Percentiles rank a stretch among this genome's conserved stretches.
phyloP scores from a whole-genome alignment of 2,329 filamentous ascomycete species.

The Ophiostoma pallidulum region DNA sequence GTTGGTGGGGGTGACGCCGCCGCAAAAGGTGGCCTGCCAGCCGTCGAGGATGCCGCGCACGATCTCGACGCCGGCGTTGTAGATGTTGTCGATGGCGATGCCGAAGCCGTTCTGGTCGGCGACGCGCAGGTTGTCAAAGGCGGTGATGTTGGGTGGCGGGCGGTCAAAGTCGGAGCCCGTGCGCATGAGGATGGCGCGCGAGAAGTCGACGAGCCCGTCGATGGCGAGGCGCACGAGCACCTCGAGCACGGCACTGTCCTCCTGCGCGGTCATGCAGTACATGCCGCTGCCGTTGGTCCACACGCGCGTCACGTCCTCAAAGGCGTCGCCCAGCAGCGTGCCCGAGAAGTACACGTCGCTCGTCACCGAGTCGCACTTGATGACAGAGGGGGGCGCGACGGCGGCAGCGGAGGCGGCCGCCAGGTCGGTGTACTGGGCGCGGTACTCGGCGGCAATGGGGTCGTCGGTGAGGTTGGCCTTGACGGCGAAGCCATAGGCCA shows the following conservation, averaged over 20 bases:
- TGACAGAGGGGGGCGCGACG: conserved; percentile 41
- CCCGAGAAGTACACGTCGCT: conserved; percentile 66
- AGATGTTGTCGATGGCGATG: conserved; percentile 57
- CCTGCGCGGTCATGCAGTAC: conserved; percentile 64
- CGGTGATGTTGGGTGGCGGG: conserved; percentile 47
- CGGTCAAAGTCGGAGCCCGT: conserved; percentile 63
- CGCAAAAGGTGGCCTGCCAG: conserved; percentile 51
- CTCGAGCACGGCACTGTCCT: conserved; percentile 62
- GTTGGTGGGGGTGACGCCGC: conserved; percentile 49
- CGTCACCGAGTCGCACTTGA: conserved; percentile 59
- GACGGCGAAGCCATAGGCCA: conserved; percentile 41
- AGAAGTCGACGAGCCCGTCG: conserved; percentile 52
- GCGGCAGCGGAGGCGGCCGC: conserved; percentile 33
- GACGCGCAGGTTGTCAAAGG: conserved; percentile 50
- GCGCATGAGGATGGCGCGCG: conserved; percentile 57
- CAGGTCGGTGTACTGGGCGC: conserved; percentile 37
- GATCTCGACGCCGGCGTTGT: conserved; percentile 54
- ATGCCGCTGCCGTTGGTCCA: conserved; percentile 59
- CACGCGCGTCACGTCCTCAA: conserved; percentile 53
- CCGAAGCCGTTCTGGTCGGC: conserved; percentile 54
- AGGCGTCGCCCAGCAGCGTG: conserved; percentile 47
- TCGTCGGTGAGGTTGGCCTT: conserved; percentile 45
- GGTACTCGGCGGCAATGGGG: conserved; percentile 39
- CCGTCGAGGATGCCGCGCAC: conserved; percentile 51
- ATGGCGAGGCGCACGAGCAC: conserved; percentile 52